Evolutionary conservation across 1,139 yeast genomes (phyloP), one percentile per base, ranked within the genome.

Genomic region (Nadsonia starkeyi-henricii): DNA sequence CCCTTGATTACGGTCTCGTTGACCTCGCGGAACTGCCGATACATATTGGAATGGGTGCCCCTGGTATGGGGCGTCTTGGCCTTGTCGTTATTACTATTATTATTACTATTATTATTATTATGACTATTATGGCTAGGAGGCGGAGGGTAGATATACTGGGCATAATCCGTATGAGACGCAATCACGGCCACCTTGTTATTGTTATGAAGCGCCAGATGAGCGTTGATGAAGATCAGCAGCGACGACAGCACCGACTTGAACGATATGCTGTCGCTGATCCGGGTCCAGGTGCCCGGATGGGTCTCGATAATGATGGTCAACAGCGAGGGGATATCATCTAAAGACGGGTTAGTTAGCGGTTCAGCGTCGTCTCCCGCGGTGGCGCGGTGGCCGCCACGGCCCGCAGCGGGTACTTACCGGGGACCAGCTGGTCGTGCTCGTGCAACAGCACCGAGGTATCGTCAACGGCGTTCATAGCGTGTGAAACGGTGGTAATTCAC

Each of bases 141-240:
- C 20, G 46, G 26, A 28, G 98, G 97, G 59, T 82, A 86, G 20
- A 91, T 62, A 57, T 84, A 78, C 55, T 71, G 69, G 0, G 94
- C 81, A 0, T 91, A 88, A 15, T 68, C 65, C 1, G 88, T 77
- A 51, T 88, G 83, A 23, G 86, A 82, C 1, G 86, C 84, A 39
- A 91, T 76, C 30, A 91, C 78, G 7, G 95, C 85, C 12, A 89
- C 95, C 59, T 78, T 78, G 62, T 91, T 91, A 39, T 88, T 78
- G 59, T 85, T 85, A 64, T 86, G 85, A 49, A 86, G 71, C 0
- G 98, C 80, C 46, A 93, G 63, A 63, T 91, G 98, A 1, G 93
- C 89, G 61, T 91, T 91, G 51, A 89, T 64, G 58, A 81, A 79
- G 36, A 86, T 85, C 45, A 84, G 62, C 12, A 85, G 61, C 3